Evolutionary conservation across 1,284 basidiomycete genomes (phyloP).

Genomic region (Chalciporus sp.): DNA sequence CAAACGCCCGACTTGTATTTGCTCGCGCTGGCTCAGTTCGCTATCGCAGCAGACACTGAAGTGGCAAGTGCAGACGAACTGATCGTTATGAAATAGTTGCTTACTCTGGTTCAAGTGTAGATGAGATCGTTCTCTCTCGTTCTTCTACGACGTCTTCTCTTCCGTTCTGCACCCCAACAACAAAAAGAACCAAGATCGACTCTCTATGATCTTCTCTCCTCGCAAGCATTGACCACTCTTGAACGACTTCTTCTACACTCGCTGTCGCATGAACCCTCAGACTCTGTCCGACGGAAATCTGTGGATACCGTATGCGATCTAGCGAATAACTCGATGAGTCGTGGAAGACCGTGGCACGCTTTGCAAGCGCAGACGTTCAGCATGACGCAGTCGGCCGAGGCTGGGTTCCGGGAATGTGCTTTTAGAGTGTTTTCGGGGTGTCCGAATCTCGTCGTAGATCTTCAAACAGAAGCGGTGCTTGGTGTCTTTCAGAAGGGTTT

Average conservation of each 20-base stretch:
- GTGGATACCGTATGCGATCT: constrained; percentile 76
- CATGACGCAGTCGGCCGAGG: constrained; percentile 54
- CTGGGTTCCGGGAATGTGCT: constrained; percentile 44
- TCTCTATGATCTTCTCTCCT: constrained; percentile 73
- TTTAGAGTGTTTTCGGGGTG: constrained; percentile 69
- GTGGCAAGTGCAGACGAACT: constrained; percentile 50
- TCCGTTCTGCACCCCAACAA: constrained; percentile 49
- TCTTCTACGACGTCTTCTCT: constrained; percentile 72
- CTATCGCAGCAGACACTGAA: constrained; percentile 70
- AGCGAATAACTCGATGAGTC: constrained; percentile 68
- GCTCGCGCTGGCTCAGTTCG: constrained; percentile 73
- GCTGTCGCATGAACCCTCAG: constrained; percentile 57
- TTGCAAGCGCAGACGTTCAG: constrained; percentile 69
- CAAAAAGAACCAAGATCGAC: constrained; percentile 44
- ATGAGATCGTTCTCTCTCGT: constrained; percentile 84
- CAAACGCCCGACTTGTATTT: constrained; percentile 77
- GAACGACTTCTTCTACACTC: constrained; percentile 72
- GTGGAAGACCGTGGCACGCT: constrained; percentile 77
- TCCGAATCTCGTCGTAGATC: constrained; percentile 71
- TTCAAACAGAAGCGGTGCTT: constrained; percentile 67
- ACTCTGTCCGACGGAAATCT: constrained; percentile 63
- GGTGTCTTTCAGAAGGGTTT: constrained; percentile 64
- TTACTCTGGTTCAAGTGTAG: constrained; percentile 39
- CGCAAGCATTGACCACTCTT: constrained; percentile 62
- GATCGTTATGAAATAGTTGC: constrained; percentile 3